Percentiles rank a stretch among this genome's conserved stretches.
These are phyloP conservation scores for Magnolia sinica DNA, from an alignment of 164 flowering plant genomes.

Conservation along the genomic window DNA sequence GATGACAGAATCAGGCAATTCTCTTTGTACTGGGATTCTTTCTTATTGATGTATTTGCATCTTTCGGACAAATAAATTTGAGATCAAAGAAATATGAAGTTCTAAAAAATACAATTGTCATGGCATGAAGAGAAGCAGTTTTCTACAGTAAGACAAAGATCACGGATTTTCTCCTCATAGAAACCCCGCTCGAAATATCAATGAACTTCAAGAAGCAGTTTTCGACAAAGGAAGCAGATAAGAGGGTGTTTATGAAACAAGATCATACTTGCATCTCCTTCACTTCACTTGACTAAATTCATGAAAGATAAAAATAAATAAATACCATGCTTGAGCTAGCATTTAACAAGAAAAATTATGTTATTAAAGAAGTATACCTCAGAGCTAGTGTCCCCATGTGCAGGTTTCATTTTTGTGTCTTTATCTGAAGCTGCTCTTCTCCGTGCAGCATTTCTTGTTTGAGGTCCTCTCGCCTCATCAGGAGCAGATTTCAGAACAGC, in stretches of 20 bases:
- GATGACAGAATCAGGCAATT: too few relatives aligned
- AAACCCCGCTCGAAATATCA: neutral
- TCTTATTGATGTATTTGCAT: too few relatives aligned
- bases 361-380: conserved; percentile 51
- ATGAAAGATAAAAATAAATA: too few relatives aligned
- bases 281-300: too few relatives aligned
- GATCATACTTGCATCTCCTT: too few relatives aligned
- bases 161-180: too few relatives aligned
- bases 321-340: neutral
- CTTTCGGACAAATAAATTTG: too few relatives aligned
- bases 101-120: too few relatives aligned
- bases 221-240: neutral
- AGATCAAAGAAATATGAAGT: too few relatives aligned
- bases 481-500: conserved; percentile 78
- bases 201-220: neutral
- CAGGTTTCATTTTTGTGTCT: conserved; percentile 67
- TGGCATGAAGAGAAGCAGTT: too few relatives aligned
- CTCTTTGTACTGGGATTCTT: too few relatives aligned
- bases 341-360: neutral
- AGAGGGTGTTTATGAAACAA: neutral
- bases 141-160: too few relatives aligned
- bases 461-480: conserved; percentile 74
- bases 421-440: conserved; percentile 77
- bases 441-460: conserved; percentile 83
- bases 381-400: conserved; percentile 64